Conservation (phyloP, 768 basidiomycete genomes). For the Pholiota conissans region DNA sequence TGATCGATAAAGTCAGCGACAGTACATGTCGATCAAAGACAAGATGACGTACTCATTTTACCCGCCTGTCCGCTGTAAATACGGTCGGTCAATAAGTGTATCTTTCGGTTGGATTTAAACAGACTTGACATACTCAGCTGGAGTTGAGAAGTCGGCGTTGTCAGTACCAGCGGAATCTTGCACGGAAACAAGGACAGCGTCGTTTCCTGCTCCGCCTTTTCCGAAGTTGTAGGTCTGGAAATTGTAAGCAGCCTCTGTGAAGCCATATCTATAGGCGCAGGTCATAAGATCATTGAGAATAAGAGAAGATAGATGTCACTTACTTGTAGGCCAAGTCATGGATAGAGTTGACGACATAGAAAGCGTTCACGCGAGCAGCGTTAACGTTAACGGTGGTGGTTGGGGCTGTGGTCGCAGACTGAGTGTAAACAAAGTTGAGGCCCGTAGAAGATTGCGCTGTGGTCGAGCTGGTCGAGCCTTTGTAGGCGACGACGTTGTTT, state of each 20-base stretch:
- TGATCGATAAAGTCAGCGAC: not conserved
- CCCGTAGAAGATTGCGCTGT: conserved; percentile 33
- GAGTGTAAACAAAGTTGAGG: conserved; percentile 36
- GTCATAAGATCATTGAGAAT: not conserved
- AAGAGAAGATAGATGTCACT: not conserved
- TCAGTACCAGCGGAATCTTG: conserved; percentile 49
- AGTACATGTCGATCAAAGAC: not conserved
- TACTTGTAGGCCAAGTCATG: conserved; percentile 41
- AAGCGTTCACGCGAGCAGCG: conserved; percentile 50
- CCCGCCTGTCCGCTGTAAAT: not conserved
- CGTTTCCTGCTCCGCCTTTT: conserved; percentile 49
- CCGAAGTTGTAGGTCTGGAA: conserved; percentile 60
- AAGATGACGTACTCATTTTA: not conserved
- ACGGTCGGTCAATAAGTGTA: not conserved
- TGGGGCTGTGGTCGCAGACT: conserved; percentile 31
- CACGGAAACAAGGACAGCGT: conserved; percentile 52
- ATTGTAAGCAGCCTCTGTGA: conserved; percentile 48
- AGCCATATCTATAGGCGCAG: conserved; percentile 35
- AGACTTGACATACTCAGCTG: conserved; percentile 35
- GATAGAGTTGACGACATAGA: conserved; percentile 56
- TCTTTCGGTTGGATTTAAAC: not conserved
- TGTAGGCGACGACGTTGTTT: conserved; percentile 36
- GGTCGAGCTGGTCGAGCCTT: conserved; percentile 22
- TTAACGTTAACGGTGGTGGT: conserved; percentile 42
- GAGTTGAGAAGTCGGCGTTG: conserved; percentile 45